Base-by-base conservation (phyloP, 805 yeast genomes). In the Cyberlindnera samutprakarnensis region DNA sequence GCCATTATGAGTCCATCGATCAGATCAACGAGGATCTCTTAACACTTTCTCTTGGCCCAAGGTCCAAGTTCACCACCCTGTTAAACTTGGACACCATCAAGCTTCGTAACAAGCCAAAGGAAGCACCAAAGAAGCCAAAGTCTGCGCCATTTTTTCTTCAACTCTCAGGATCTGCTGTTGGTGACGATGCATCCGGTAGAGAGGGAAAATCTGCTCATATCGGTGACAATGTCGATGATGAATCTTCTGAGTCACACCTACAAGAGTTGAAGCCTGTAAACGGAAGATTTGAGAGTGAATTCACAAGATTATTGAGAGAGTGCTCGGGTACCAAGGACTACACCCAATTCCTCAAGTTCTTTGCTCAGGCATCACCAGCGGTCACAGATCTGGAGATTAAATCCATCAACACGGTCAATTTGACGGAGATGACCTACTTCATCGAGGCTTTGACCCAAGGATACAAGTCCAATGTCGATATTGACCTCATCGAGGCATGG, bases 41-140 rank as follows among this genome's bases (percentile, higher is more conserved):
- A 14, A 86, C 98, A 0, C 68, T 92, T 28, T 79, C 94, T 1
- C 44, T 74, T 20, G 80, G 81, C 6, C 85, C 97, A 17, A 72
- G 90, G 47, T 70, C 69, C 36, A 87, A 85, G 51, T 79, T 83
- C 65, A 75, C 70, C 40, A 86, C 95, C 2, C 60, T 92, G 27
- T 55, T 84, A 28, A 78, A 92, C 53, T 59, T 92, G 43, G 97
- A 92, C 46, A 71, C 77, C 6, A 90, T 92, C 45, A 85, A 76
- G 49, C 73, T 70, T 53, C 73, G 98, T 49, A 87, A 86, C 53
- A 90, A 85, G 57, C 96, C 98, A 15, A 76, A 65, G 31, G 96
- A 86, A 53, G 81, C 90, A 1, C 83, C 92, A 21, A 84, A 83
- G 63, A 83, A 78, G 43, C 85, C 95, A 2, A 82, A 81, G 43